A percentile compares a stretch with the other conserved stretches of the same genome.
These are phyloP conservation scores for Claviceps maximensis DNA, from an alignment of 2,329 filamentous ascomycete genomes.

Conservation along the genomic window DNA sequence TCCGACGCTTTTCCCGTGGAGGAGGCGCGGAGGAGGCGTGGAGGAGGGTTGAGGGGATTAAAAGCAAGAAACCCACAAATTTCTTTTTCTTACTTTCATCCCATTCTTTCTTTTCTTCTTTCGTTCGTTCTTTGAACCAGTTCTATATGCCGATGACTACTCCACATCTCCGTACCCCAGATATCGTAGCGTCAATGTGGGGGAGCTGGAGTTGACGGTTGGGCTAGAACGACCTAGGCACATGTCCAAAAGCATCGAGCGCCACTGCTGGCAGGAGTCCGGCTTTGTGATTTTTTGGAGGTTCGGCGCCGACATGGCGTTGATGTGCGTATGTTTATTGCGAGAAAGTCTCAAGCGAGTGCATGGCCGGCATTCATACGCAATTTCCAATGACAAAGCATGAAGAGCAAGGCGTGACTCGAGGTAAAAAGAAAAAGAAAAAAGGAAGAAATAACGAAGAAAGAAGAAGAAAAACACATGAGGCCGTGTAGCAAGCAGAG, in stretches of 20 bases:
- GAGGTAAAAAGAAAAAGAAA: background rate
- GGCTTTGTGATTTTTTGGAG: background rate
- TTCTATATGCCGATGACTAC: background rate
- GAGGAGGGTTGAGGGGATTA: background rate
- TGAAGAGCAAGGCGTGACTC: too few relatives aligned
- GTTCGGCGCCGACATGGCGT: background rate
- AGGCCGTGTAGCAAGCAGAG: background rate
- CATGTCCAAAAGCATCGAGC: background rate
- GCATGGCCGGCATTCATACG: too few relatives aligned
- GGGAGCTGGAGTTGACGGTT: background rate
- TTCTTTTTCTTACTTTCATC: too few relatives aligned
- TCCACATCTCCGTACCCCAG: slow-evolving; percentile 5
- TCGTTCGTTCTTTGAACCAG: background rate
- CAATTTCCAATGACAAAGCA: too few relatives aligned
- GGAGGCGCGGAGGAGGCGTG: background rate
- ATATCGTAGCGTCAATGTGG: background rate
- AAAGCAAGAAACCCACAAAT: too few relatives aligned
- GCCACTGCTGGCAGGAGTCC: background rate
- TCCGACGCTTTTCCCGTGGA: background rate
- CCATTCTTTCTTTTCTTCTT: background rate
- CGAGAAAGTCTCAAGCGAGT: too few relatives aligned
- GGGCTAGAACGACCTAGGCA: background rate
- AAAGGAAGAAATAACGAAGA: background rate
- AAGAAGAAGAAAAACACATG: background rate
- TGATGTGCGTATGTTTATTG: background rate